Evolutionary conservation across 345 rosid species (phyloP).

Genomic region (Eutrema yunnanense): DNA sequence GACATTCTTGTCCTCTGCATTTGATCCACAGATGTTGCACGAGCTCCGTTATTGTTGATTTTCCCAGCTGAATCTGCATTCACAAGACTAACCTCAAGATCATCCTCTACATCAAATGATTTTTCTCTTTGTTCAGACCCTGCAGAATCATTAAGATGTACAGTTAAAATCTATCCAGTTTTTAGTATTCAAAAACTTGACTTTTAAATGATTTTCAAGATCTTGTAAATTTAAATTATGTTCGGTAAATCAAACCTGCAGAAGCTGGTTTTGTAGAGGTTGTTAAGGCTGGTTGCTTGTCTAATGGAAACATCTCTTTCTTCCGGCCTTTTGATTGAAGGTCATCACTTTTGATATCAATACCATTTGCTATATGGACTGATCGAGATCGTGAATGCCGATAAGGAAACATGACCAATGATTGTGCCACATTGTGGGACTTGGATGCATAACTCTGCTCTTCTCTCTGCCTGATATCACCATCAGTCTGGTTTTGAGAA

Average conservation of each 20-base stretch:
- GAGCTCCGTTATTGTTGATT: constrained; percentile 22
- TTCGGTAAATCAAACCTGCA: constrained; percentile 15
- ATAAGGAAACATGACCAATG: constrained; percentile 33
- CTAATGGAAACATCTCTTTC: constrained; percentile 34
- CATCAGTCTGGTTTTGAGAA: constrained; percentile 21
- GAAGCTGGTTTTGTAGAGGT: constrained; percentile 46
- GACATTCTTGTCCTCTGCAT: constrained; percentile 59
- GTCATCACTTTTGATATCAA: constrained; percentile 32
- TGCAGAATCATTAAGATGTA: constrained; percentile 1
- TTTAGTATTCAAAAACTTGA: neutral
- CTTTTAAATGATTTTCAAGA: neutral
- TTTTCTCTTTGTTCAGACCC: constrained; percentile 48
- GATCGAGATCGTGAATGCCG: constrained; percentile 49
- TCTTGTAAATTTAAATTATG: neutral
- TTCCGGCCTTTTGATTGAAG: constrained; percentile 34
- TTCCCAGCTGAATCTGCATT: constrained; percentile 33
- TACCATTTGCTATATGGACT: constrained; percentile 37
- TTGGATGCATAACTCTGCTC: constrained; percentile 35
- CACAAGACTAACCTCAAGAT: constrained; percentile 30
- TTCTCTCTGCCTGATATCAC: constrained; percentile 47
- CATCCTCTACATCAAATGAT: constrained; percentile 44
- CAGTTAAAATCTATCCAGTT: neutral
- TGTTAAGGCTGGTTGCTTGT: constrained; percentile 30
- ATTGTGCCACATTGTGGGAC: constrained; percentile 18
- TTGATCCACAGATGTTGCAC: constrained; percentile 39